Evolutionary conservation across 306 rosid genomes (phyloP).

Genomic region (Lagenaria siceraria): DNA sequence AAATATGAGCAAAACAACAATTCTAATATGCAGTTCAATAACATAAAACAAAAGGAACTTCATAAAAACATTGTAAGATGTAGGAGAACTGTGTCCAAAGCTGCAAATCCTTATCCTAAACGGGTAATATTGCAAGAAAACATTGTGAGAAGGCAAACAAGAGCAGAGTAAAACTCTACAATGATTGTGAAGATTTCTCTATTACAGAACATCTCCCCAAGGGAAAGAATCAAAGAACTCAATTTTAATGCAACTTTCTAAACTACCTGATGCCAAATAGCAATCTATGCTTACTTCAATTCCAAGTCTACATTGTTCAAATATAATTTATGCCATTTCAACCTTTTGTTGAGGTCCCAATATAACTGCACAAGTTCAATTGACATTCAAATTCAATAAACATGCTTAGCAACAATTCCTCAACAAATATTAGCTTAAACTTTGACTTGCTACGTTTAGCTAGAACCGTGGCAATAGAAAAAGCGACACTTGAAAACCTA

Average conservation of each 20-base stretch:
- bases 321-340: not conserved
- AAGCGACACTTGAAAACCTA: not conserved
- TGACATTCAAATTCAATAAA: not conserved
- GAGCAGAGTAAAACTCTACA: not conserved
- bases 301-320: not conserved
- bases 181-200: not conserved
- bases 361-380: not conserved
- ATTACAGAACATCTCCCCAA: not conserved
- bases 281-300: not conserved
- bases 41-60: not conserved
- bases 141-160: not conserved
- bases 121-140: not conserved
- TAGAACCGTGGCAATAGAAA: not conserved
- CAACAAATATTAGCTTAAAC: not conserved
- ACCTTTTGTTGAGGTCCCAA: not conserved
- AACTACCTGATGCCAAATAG: not conserved
- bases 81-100: not conserved
- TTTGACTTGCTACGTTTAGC: not conserved
- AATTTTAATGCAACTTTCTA: not conserved
- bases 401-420: not conserved
- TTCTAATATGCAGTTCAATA: not conserved
- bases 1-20: not conserved
- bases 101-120: not conserved
- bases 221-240: not conserved
- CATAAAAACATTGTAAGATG: not conserved